Percentiles rank a stretch among this genome's conserved stretches.
phyloP scores from a whole-genome alignment of 495 filamentous ascomycete species.

The Glonium stellatum region DNA sequence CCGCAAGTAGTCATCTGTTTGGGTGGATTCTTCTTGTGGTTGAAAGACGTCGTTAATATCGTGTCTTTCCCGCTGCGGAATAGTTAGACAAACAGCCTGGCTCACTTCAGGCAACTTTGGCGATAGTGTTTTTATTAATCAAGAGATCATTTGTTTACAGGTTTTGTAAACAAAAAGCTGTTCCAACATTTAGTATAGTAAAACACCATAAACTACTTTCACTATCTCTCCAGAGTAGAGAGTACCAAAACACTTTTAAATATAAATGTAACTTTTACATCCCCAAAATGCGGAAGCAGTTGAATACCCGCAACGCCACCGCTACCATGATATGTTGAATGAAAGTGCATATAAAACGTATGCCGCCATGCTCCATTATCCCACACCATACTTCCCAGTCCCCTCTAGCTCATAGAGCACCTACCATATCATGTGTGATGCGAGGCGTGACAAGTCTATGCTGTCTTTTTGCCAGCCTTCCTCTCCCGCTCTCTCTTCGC shows the following conservation, averaged over 20 bases:
- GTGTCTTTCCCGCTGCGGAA: background rate
- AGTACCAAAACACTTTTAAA: no score
- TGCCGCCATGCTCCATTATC: background rate
- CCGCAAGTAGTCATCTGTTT: background rate
- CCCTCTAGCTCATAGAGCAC: background rate
- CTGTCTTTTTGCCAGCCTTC: constrained; percentile 44
- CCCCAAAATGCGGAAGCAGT: constrained; percentile 14
- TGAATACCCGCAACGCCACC: constrained; percentile 27
- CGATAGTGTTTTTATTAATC: background rate
- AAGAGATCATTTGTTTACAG: background rate
- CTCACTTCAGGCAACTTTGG: no score
- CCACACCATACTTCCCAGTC: background rate
- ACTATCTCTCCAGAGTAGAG: no score
- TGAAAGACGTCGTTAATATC: background rate
- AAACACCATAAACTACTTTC: no score
- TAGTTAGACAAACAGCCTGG: no score
- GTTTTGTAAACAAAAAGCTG: no score
- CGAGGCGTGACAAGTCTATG: constrained; percentile 1
- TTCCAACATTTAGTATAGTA: no score
- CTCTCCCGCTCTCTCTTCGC: constrained; percentile 64
- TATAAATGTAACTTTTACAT: no score
- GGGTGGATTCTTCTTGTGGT: background rate
- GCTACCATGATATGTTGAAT: constrained; percentile 14
- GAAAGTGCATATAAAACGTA: background rate
- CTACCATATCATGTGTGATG: no score